Conservation (phyloP, 371 early-diverging fungal species). For the Syncephalastrum contaminatum region DNA sequence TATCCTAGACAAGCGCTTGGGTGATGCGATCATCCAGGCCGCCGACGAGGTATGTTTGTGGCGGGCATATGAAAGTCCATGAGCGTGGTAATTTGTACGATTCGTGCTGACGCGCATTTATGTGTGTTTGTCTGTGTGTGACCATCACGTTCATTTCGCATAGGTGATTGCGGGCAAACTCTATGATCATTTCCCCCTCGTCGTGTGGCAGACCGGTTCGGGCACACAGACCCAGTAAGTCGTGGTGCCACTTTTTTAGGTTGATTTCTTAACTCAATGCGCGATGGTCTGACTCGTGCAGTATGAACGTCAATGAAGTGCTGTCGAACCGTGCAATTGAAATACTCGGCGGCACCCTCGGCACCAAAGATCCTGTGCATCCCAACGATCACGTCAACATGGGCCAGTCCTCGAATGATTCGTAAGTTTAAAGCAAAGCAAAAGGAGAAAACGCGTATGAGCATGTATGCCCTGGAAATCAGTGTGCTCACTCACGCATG, state of each 20-base stretch:
- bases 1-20: constrained; percentile 57
- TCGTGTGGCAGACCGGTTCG: constrained; percentile 88
- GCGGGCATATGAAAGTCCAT: background rate
- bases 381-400: constrained; percentile 93
- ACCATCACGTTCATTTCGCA: background rate
- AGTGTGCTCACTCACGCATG: background rate
- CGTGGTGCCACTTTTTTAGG: constrained; percentile 4
- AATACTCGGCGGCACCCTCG: constrained; percentile 80
- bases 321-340: constrained; percentile 90
- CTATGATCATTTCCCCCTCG: constrained; percentile 84
- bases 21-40: constrained; percentile 78
- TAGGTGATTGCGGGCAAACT: constrained; percentile 78
- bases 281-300: constrained; percentile 2
- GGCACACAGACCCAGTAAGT: constrained; percentile 91
- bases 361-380: constrained; percentile 81
- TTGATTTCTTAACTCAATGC: background rate
- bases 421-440: constrained; percentile 32
- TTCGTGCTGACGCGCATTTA: background rate
- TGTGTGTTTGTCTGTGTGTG: constrained; percentile 10
- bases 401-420: constrained; percentile 89
- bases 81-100: background rate
- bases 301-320: constrained; percentile 87
- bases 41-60: constrained; percentile 57
- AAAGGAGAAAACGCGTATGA: background rate
- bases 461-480: background rate